phyloP scores from a whole-genome alignment of 2,329 filamentous ascomycete species.

The Ascochyta lentis region DNA sequence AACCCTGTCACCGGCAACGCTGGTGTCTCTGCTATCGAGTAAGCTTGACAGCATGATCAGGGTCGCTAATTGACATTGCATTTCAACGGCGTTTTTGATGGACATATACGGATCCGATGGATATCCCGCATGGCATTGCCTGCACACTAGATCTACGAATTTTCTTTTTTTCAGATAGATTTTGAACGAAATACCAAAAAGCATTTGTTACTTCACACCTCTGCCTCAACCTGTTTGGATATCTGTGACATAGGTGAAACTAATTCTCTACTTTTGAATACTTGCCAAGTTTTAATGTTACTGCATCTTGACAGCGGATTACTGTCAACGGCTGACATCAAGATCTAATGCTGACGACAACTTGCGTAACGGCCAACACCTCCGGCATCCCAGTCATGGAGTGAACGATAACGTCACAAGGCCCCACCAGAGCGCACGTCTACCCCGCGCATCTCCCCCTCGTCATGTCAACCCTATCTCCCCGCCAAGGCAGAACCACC shows the following conservation, averaged over 20 bases:
- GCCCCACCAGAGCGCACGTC: no score
- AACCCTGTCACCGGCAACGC: conserved; percentile 69
- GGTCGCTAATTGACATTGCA: not conserved
- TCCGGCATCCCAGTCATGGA: not conserved
- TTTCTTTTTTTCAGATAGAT: conserved; percentile 7
- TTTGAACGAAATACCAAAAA: conserved; percentile 9
- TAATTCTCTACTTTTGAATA: no score
- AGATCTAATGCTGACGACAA: no score
- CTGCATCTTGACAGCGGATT: no score
- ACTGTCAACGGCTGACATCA: no score
- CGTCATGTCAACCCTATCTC: not conserved
- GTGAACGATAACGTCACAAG: not conserved
- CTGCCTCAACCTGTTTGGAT: no score
- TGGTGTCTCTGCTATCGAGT: conserved; percentile 63
- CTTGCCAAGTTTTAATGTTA: no score
- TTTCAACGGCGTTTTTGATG: conserved; percentile 15
- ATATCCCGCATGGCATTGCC: conserved; percentile 22
- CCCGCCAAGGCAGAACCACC: not conserved
- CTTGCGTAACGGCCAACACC: not conserved
- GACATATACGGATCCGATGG: conserved; percentile 12
- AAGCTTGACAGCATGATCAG: conserved; percentile 30
- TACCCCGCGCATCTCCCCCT: not conserved
- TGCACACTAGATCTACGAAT: conserved; percentile 22
- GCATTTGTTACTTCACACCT: conserved; percentile 4
- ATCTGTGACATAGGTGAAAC: no score